These are phyloP conservation scores for Colletotrichum costaricense DNA, from an alignment of 2,329 filamentous ascomycete genomes.

Conservation along the genomic window DNA sequence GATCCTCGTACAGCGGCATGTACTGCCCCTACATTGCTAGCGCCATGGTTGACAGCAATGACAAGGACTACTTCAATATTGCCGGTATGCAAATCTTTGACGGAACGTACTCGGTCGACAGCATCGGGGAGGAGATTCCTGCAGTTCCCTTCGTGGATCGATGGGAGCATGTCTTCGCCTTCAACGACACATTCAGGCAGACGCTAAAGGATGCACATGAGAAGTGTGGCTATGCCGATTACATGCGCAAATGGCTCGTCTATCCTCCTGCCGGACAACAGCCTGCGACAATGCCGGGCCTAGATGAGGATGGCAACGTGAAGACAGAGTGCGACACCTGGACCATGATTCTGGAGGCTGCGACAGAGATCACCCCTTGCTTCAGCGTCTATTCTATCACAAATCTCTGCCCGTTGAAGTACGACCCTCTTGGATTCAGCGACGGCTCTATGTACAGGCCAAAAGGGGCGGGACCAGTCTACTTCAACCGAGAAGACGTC, in stretches of 20 bases:
- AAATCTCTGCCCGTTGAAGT: conserved; percentile 76
- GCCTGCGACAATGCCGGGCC: conserved; percentile 60
- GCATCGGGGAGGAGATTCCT: conserved; percentile 57
- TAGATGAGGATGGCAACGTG: conserved; percentile 46
- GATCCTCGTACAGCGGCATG: conserved; percentile 76
- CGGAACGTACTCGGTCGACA: conserved; percentile 68
- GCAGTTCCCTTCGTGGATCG: conserved; percentile 70
- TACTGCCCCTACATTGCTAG: conserved; percentile 80
- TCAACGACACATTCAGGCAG: conserved; percentile 69
- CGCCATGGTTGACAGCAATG: conserved; percentile 75
- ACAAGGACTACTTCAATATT: conserved; percentile 75
- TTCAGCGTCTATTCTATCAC: conserved; percentile 82
- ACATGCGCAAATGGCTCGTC: conserved; percentile 68
- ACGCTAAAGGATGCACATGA: conserved; percentile 63
- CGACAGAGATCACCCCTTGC: conserved; percentile 75
- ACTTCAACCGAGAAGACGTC: conserved; percentile 79
- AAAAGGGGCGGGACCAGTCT: conserved; percentile 66
- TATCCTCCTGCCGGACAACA: conserved; percentile 76
- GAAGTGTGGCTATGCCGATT: conserved; percentile 72
- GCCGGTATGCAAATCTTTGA: conserved; percentile 79
- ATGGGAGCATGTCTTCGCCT: conserved; percentile 68
- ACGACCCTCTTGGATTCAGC: conserved; percentile 77
- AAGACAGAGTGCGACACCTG: conserved; percentile 66
- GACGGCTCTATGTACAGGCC: conserved; percentile 74
- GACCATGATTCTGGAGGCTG: conserved; percentile 64